A percentile compares a stretch with the other conserved stretches of the same genome.
These are phyloP conservation scores for Clonostachys rosea DNA, from an alignment of 2,329 filamentous ascomycete genomes.

Conservation along the genomic window DNA sequence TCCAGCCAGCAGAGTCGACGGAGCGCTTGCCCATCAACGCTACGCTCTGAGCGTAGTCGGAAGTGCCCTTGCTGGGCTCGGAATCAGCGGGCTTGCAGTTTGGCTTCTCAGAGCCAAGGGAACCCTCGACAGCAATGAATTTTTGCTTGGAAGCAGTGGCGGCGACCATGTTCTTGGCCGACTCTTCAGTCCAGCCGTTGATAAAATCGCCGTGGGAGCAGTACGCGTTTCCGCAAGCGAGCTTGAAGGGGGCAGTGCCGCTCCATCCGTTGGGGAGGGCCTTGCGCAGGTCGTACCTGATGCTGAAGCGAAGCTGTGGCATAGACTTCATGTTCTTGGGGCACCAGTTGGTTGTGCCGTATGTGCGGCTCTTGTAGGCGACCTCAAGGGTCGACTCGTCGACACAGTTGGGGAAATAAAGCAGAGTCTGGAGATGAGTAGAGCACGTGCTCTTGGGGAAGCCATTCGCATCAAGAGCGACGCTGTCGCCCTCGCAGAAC, in stretches of 20 bases:
- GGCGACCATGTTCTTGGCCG: conserved; percentile 31
- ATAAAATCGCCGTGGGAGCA: conserved; percentile 39
- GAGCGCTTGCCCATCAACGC: too few relatives aligned
- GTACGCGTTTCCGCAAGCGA: conserved; percentile 29
- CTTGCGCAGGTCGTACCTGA: conserved; percentile 28
- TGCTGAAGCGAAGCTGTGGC: conserved; percentile 37
- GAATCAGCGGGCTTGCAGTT: conserved; percentile 27
- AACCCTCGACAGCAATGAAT: conserved; percentile 21
- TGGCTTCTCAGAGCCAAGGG: conserved; percentile 8
- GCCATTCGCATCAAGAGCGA: conserved; percentile 10
- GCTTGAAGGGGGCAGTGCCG: conserved; percentile 31
- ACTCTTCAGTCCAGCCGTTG: conserved; percentile 35
- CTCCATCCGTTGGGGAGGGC: conserved; percentile 32
- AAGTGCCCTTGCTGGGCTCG: conserved; percentile 31
- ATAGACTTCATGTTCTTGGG: conserved; percentile 34
- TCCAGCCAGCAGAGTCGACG: too few relatives aligned
- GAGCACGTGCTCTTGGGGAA: conserved; percentile 18
- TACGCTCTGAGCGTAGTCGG: conserved; percentile 18
- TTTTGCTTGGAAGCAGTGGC: conserved; percentile 22
- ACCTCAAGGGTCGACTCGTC: conserved; percentile 10
- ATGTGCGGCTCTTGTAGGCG: conserved; percentile 6
- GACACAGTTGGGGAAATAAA: conserved; percentile 16
- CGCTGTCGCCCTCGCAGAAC: conserved; percentile 22
- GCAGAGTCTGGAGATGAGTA: conserved; percentile 12
- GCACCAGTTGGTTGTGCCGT: conserved; percentile 15